Percentiles rank a stretch among this genome's conserved stretches.
Conservation (phyloP, 495 filamentous ascomycete genomes). For the Glonium stellatum region DNA sequence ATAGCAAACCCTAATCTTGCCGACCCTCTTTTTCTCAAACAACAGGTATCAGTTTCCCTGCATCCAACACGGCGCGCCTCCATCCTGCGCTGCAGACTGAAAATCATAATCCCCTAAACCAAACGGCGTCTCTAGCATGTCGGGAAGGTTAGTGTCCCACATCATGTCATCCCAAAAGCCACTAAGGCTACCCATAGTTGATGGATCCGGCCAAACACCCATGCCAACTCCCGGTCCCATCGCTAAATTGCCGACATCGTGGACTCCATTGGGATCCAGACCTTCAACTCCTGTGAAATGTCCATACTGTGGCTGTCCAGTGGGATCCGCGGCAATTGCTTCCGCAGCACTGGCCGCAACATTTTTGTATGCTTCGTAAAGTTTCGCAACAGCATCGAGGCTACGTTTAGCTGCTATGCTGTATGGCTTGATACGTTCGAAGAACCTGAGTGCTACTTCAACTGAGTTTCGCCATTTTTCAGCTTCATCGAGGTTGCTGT, state of each 20-base stretch:
- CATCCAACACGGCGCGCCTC: constrained; percentile 25
- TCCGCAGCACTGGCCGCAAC: constrained; percentile 11
- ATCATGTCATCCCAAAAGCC: constrained; percentile 37
- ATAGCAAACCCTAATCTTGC: neutral
- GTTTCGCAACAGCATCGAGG: constrained; percentile 59
- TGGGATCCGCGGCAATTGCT: constrained; percentile 2
- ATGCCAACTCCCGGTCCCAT: constrained; percentile 6
- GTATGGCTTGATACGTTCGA: constrained; percentile 64
- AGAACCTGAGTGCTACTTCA: constrained; percentile 58
- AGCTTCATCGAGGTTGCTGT: constrained; percentile 28
- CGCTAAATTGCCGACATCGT: constrained; percentile 11
- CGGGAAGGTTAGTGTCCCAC: constrained; percentile 32
- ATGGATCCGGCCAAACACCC: constrained; percentile 13
- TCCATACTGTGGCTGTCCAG: neutral
- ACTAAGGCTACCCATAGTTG: constrained; percentile 16
- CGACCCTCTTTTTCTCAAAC: neutral
- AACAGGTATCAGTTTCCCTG: constrained; percentile 15
- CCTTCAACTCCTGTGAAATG: neutral
- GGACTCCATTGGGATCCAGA: constrained; percentile 17
- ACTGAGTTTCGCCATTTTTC: constrained; percentile 46
- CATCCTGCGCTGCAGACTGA: constrained; percentile 20
- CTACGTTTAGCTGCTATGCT: constrained; percentile 64
- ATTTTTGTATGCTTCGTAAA: constrained; percentile 54
- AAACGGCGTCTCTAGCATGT: constrained; percentile 28
- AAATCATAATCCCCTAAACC: constrained; percentile 22